A percentile compares a stretch with the other conserved stretches of the same genome.
These are phyloP conservation scores for Pyrus pyrifolia DNA, from an alignment of 306 rosid genomes.

Conservation along the genomic window DNA sequence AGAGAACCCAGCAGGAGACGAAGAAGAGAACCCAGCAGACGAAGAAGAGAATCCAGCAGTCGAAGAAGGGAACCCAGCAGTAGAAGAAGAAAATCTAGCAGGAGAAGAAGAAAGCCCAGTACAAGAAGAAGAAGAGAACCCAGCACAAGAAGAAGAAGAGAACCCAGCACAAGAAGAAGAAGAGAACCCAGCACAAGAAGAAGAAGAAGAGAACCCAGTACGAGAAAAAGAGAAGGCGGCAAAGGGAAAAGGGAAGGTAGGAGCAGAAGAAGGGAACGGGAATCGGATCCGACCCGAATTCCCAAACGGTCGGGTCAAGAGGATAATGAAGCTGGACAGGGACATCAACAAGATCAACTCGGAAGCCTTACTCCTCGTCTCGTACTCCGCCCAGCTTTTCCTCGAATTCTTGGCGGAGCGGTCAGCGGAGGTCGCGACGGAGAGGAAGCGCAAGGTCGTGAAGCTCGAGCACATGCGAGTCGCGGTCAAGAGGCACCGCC, in stretches of 20 bases:
- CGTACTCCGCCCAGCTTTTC: conserved; percentile 72
- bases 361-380: conserved; percentile 62
- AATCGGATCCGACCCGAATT: conserved; percentile 32
- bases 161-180: not conserved
- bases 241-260: not conserved
- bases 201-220: not conserved
- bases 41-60: not conserved
- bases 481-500: conserved; percentile 70
- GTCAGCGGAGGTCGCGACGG: conserved; percentile 48
- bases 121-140: conserved; percentile 24
- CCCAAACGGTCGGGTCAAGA: conserved; percentile 68
- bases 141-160: conserved; percentile 10
- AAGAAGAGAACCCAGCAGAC: not conserved
- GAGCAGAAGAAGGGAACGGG: conserved; percentile 37
- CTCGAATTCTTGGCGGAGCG: conserved; percentile 62
- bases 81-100: not conserved
- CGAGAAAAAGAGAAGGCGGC: not conserved
- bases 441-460: conserved; percentile 78
- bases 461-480: conserved; percentile 58
- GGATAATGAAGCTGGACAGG: conserved; percentile 62
- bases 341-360: conserved; percentile 62
- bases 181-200: not conserved
- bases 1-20: not conserved
- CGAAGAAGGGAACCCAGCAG: not conserved
- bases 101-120: conserved; percentile 23